These are phyloP conservation scores for Penicillium freii DNA, from an alignment of 2,329 filamentous ascomycete species.

Conservation along the genomic window DNA sequence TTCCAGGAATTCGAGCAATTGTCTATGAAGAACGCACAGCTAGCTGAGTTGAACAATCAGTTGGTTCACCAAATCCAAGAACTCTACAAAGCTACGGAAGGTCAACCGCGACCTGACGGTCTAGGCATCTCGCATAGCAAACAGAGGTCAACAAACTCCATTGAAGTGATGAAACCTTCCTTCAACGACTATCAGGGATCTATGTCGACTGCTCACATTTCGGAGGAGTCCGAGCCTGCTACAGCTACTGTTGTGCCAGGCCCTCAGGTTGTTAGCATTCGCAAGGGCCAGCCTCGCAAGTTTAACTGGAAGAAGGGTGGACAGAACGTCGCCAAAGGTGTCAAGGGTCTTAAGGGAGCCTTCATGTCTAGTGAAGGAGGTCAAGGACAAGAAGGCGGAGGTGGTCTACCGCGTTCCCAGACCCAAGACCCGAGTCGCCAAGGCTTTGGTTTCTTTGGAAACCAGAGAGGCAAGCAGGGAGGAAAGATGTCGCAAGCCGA, in stretches of 20 bases:
- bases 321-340: constrained; percentile 88
- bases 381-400: constrained; percentile 45
- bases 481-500: constrained; percentile 45
- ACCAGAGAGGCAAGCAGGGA: constrained; percentile 45
- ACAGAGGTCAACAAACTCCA: constrained; percentile 48
- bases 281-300: constrained; percentile 91
- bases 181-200: constrained; percentile 56
- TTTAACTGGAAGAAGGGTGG: constrained; percentile 99
- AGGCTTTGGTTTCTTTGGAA: constrained; percentile 70
- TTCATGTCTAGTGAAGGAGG: constrained; percentile 63
- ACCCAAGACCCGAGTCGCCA: constrained; percentile 51
- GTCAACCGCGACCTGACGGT: constrained; percentile 46
- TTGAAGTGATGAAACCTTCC: constrained; percentile 47
- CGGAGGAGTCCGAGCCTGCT: constrained; percentile 64
- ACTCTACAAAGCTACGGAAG: constrained; percentile 72
- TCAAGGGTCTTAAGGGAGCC: constrained; percentile 91
- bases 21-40: constrained; percentile 88
- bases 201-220: constrained; percentile 53
- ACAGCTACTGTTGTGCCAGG: constrained; percentile 62
- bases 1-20: constrained; percentile 94
- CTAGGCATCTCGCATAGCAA: constrained; percentile 61
- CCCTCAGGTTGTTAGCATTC: constrained; percentile 92
- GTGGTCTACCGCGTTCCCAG: constrained; percentile 38
- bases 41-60: constrained; percentile 93
- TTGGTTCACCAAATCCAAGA: constrained; percentile 92